Conservation (phyloP, 495 filamentous ascomycete species). For the Tuber calosporum region DNA sequence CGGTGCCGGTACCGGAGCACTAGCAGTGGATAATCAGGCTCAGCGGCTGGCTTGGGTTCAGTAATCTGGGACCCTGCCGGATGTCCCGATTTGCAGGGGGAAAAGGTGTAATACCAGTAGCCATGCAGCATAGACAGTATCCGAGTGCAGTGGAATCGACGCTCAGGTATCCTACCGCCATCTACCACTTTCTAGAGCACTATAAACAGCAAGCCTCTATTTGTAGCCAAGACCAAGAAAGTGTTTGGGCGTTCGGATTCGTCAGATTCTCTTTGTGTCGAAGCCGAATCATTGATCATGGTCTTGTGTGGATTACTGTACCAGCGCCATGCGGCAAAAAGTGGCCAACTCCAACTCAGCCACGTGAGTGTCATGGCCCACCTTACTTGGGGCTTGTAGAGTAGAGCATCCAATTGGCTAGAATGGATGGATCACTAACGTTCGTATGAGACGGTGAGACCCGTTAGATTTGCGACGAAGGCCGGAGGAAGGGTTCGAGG, state of each 20-base stretch:
- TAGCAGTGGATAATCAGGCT: background rate
- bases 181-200: background rate
- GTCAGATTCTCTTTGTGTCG: background rate
- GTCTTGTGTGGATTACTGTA: background rate
- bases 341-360: background rate
- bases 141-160: too few species aligned
- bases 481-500: too few species aligned
- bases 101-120: too few species aligned
- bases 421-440: background rate
- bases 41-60: background rate
- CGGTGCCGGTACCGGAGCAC: too few species aligned
- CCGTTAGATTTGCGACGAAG: background rate
- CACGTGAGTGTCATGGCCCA: background rate
- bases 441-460: background rate
- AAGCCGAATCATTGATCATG: background rate
- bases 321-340: background rate
- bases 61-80: background rate
- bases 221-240: background rate
- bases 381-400: background rate
- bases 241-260: background rate
- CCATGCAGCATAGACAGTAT: too few species aligned
- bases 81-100: background rate
- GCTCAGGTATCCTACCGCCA: background rate
- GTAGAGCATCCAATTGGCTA: background rate
- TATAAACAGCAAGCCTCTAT: background rate